Evolutionary conservation across 106 monocot species (phyloP), one percentile per base, ranked within the genome.

Genomic region (Platanthera zijinensis): DNA sequence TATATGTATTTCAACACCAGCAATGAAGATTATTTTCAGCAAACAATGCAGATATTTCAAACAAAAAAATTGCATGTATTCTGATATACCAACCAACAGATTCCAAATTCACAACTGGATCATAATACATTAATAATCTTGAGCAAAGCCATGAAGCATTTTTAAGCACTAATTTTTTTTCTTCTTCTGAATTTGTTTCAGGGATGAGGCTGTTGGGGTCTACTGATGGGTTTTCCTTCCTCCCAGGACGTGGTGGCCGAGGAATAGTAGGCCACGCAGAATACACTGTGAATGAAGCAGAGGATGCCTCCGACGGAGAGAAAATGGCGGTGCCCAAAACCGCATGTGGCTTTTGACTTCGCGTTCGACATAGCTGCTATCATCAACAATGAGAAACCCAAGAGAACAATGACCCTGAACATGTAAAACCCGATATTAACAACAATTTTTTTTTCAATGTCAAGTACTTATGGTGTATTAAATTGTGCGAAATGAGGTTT

Each of bases 291-390:
- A 46, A 84, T 76, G 53, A 93, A 93, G 82, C 89, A 93, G 56
- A 93, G 50, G 77, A 90, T 84, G 8, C 92, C 92, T 12, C 92
- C 92, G 10, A 76, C 69, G 13, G 84, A 84, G 45, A 93, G 82
- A 74, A 90, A 87, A 45, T 79, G 72, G 17, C 54, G 79, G 50
- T 84, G 85, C 8, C 57, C 63, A 5, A 93, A 32, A 5, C 90
- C 84, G 19, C 92, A 93, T 21, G 78, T 59, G 2, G 79, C 82
- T 63, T 76, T 76, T 0, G 89, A 87, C 66, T 80, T 82, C 2
- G 81, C 54, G 61, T 90, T 89, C 0, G 84, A 82, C 78, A 90
- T 28, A 5, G 92, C 92, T 1, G 85, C 89, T 7, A 86, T 70
- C 5, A 93, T 78, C 78, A 93, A 77, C 87, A 93, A 50, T 10